Base-by-base conservation (phyloP, 345 rosid genomes). In the Eucalyptus tenuipes region DNA sequence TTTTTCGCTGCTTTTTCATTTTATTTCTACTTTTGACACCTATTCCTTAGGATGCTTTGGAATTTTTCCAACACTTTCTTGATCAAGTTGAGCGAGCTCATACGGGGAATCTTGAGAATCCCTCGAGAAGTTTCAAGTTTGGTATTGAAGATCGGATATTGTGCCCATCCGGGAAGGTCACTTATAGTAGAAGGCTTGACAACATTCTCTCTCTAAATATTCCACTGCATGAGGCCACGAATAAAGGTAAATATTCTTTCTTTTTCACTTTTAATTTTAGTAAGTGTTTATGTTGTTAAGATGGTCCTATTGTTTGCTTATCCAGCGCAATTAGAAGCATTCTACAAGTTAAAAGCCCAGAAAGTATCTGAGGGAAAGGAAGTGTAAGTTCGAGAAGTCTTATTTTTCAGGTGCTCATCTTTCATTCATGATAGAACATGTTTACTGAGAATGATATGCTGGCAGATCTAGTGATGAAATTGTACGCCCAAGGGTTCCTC, bases 401-500 rank as follows among this genome's bases (percentile, higher is more conserved):
- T 86, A 87, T 84, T n/a, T 49, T 50, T 87, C n/a, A 86, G 84
- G 27, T 89, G 42, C 85, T 89, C 85, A 90, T 87, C 18, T 86
- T 89, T 71, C 59, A 13, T 87, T 87, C 87, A 75, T 80, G 89
- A 82, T 87, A 86, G 88, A 91, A 87, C 50, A 91, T 90, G 66
- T 92, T 88, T 61, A 81, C n/a, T 53, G 40, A 87, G 45, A 88
- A 71, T 89, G 71, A 88, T 85, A 89, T 90, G 90, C 40, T 88
- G 88, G 90, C 96, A 97, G 99, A 93, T 90, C 96, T 66, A 91
- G 85, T 64, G 95, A 97, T 90, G 96, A 95, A 92, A 93, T 96
- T 86, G 95, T 98, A 88, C 99, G 99, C 50, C 99, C 99, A 91
- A 94, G 99, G 92, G 97, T 98, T 57, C 99, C 99, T 90, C 91